Evolutionary conservation across 805 yeast genomes (phyloP), one percentile per base, ranked within the genome.

Genomic region (Metschnikowia picachoensis): DNA sequence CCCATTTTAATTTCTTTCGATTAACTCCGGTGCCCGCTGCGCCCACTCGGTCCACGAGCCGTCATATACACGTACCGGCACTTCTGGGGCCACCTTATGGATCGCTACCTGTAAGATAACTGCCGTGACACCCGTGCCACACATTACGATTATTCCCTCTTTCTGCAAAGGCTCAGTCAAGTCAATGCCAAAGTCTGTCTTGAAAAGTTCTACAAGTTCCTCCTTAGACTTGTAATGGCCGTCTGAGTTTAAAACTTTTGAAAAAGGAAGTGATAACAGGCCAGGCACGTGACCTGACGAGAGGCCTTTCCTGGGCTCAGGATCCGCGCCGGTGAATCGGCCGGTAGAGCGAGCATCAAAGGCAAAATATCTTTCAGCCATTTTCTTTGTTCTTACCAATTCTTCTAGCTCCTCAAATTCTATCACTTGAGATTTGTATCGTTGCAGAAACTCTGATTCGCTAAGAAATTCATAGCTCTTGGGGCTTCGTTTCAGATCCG

Each of bases 91-190:
- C 32, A 66, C 61, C 5, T 65, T 59, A 41, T 75, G 67, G 37
- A 72, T 60, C 46, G 95, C 98, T 8, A 85, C 70, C 64, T 87
- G 85, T 38, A 92, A 75, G 35, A 94, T 82, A 52, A 92, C 88
- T 0, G 97, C 98, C 10, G 97, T 84, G 40, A 94, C 97, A 38
- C 98, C 99, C 0, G 97, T 85, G 28, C 98, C 99, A 62, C 99
- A 94, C 87, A 87, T 81, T 34, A 85, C 86, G 41, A 94, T 80
- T 15, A 87, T 80, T 11, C 88, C 91, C 37, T 41, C 46, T 58
- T 85, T 83, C 14, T 72, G 65, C 10, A 56, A 47, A 46, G 65
- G 43, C 48, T 56, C 48, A 15, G 60, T 40, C 35, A 75, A 62
- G 35, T 66, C 68, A 8, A 71, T 35, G 8, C 58, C 64, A 37